These are phyloP conservation scores for Stereum hirsutum DNA, from an alignment of 1,284 basidiomycete genomes.

Conservation along the genomic window DNA sequence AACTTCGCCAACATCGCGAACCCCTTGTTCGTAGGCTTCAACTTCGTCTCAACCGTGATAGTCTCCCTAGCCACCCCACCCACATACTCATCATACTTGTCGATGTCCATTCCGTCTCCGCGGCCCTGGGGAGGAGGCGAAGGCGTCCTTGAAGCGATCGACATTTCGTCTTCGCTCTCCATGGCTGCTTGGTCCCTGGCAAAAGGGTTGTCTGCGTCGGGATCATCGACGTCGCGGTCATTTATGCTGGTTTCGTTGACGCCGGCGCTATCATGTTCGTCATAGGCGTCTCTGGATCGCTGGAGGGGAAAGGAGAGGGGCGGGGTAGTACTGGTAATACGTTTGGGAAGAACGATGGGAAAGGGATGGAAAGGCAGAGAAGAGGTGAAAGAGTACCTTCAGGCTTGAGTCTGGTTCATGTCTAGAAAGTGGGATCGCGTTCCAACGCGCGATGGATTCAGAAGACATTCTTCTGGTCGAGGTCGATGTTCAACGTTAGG, in stretches of 20 bases:
- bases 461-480: constrained; percentile 40
- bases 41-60: constrained; percentile 70
- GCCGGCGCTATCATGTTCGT: constrained; percentile 22
- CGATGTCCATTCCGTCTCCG: constrained; percentile 47
- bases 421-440: constrained; percentile 48
- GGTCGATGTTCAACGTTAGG: not conserved
- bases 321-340: constrained; percentile 25
- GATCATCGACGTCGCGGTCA: no score
- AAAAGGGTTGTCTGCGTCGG: constrained; percentile 25
- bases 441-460: constrained; percentile 59
- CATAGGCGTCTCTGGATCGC: constrained; percentile 40
- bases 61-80: constrained; percentile 42
- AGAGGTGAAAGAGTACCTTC: constrained; percentile 64
- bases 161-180: constrained; percentile 54
- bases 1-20: constrained; percentile 72
- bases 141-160: constrained; percentile 63
- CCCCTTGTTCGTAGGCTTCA: constrained; percentile 69
- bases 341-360: constrained; percentile 13
- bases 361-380: constrained; percentile 26
- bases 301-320: constrained; percentile 30
- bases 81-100: constrained; percentile 63
- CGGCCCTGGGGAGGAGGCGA: constrained; percentile 31
- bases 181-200: constrained; percentile 19
- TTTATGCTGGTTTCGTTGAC: no score
- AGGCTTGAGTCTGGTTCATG: constrained; percentile 22